Evolutionary conservation across 2,329 filamentous ascomycete species (phyloP).

Genomic region (Leptosphaerulina australis): DNA sequence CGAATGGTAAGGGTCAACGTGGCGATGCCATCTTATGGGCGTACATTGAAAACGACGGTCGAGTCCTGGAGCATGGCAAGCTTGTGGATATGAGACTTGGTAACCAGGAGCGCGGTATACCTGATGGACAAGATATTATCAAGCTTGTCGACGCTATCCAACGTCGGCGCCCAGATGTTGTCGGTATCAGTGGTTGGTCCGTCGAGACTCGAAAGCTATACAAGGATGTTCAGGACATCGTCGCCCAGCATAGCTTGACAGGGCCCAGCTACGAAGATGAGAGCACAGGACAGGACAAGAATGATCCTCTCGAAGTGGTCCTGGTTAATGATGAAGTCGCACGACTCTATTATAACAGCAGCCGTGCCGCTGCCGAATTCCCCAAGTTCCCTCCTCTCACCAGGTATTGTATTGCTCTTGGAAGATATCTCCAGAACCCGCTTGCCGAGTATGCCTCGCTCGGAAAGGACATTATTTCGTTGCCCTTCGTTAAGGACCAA

Average conservation of each 20-base stretch:
- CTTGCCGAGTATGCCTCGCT: slow-evolving; percentile 96
- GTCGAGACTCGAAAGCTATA: slow-evolving; percentile 85
- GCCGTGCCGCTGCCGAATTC: slow-evolving; percentile 78
- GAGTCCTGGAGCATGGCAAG: slow-evolving; percentile 86
- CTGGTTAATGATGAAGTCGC: slow-evolving; percentile 97
- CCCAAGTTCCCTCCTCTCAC: slow-evolving; percentile 78
- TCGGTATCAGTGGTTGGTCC: slow-evolving; percentile 86
- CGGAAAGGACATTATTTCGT: slow-evolving; percentile 82
- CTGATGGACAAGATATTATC: slow-evolving; percentile 68
- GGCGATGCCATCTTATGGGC: slow-evolving; percentile 86
- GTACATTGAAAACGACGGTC: slow-evolving; percentile 90
- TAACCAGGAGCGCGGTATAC: slow-evolving; percentile 68
- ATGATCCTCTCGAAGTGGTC: slow-evolving; percentile 82
- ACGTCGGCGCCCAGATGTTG: slow-evolving; percentile 83
- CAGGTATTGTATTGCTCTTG: slow-evolving; percentile 87
- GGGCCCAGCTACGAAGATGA: slow-evolving; percentile 81
- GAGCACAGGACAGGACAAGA: slow-evolving; percentile 72
- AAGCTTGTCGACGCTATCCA: slow-evolving; percentile 80
- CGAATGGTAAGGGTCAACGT: slow-evolving; percentile 81
- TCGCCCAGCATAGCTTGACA: slow-evolving; percentile 76
- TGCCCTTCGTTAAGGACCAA: slow-evolving; percentile 89
- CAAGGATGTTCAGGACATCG: slow-evolving; percentile 77
- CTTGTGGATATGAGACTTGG: slow-evolving; percentile 76
- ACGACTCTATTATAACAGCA: slow-evolving; percentile 91
- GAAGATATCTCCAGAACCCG: slow-evolving; percentile 91